These are phyloP conservation scores for Nosema bombycis DNA, from an alignment of 371 early-diverging fungal genomes.

Conservation along the genomic window DNA sequence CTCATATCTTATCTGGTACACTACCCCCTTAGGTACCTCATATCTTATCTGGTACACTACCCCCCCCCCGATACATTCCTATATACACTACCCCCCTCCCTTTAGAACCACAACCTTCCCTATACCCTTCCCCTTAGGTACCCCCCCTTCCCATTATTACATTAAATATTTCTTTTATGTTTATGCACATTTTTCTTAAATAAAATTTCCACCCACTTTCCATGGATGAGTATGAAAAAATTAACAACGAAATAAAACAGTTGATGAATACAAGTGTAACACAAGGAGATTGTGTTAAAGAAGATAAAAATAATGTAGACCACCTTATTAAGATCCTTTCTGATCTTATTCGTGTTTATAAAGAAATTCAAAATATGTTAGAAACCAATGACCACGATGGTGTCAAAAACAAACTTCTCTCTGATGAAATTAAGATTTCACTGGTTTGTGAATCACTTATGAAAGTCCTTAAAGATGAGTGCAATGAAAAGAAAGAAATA, in stretches of 20 bases:
- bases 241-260: constrained; percentile 46
- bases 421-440: constrained; percentile 50
- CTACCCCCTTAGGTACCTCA: too few species aligned
- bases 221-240: constrained; percentile 44
- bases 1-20: too few species aligned
- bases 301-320: not conserved
- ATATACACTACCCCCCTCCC: too few species aligned
- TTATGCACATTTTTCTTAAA: not conserved
- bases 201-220: not conserved
- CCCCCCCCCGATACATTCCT: too few species aligned
- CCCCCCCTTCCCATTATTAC: too few species aligned
- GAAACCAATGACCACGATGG: constrained; percentile 28
- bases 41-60: too few species aligned
- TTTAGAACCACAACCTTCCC: too few species aligned
- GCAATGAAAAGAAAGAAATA: constrained; percentile 44
- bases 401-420: constrained; percentile 50
- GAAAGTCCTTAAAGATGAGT: constrained; percentile 53
- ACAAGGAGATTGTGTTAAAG: not conserved
- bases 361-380: constrained; percentile 34
- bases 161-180: too few species aligned
- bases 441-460: constrained; percentile 57
- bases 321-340: constrained; percentile 39
- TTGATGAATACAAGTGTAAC: constrained; percentile 29
- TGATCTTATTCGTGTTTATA: constrained; percentile 43
- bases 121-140: too few species aligned